Conservation (phyloP, 163 green algal genomes). For the Chloroidium sp. region DNA sequence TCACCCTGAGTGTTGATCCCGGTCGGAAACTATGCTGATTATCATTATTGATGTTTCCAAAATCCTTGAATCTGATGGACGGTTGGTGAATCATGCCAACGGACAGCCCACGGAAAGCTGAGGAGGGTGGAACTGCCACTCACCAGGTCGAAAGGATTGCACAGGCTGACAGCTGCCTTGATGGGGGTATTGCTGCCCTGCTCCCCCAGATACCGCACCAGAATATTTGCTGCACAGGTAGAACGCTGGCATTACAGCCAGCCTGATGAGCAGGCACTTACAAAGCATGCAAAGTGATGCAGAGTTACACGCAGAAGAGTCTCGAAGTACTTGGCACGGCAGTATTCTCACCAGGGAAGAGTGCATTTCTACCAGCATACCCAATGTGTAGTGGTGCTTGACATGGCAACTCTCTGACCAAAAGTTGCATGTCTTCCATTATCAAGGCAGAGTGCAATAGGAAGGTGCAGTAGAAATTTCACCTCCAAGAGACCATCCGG, state of each 20-base stretch:
- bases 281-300: too few species aligned
- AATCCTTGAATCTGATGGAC: background rate
- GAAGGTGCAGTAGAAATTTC: background rate
- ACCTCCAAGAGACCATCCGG: conserved; percentile 46
- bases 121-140: background rate
- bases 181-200: conserved; percentile 55
- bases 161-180: conserved; percentile 72
- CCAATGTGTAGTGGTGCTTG: too few species aligned
- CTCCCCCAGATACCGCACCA: conserved; percentile 85
- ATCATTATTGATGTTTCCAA: background rate
- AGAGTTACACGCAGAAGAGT: background rate
- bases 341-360: background rate
- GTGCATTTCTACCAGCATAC: background rate
- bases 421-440: too few species aligned
- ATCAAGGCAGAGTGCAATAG: too few species aligned
- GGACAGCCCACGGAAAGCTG: background rate
- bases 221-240: conserved; percentile 76
- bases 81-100: background rate
- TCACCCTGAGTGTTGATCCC: too few species aligned
- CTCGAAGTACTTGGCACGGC: background rate
- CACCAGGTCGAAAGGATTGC: conserved; percentile 92
- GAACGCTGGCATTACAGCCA: too few species aligned
- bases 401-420: too few species aligned
- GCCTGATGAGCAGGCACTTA: too few species aligned
- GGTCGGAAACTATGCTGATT: too few species aligned